Evolutionary conservation across 108 stramenopile species (phyloP).

Genomic region (Discostella stelligeroides): DNA sequence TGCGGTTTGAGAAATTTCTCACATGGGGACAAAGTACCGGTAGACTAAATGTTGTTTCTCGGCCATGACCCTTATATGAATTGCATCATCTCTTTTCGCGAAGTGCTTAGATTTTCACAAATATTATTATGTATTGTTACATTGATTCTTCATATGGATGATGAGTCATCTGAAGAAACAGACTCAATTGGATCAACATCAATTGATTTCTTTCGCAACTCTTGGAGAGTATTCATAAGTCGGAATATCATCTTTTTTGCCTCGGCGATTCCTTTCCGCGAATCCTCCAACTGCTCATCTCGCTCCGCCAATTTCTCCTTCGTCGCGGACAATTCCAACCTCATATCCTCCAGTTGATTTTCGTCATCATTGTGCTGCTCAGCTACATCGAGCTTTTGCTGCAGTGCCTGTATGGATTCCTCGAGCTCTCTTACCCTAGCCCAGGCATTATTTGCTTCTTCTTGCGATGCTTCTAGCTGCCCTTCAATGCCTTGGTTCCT

Average conservation of each 20-base stretch:
- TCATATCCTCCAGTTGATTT: conserved; percentile 1
- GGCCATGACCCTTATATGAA: neutral
- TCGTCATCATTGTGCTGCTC: conserved; percentile 1
- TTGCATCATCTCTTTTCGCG: too few species aligned
- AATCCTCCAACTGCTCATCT: conserved; percentile 36
- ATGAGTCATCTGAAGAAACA: too few species aligned
- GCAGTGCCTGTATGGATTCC: neutral
- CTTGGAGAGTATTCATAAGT: conserved; percentile 42
- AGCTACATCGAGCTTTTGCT: neutral
- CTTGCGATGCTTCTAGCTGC: conserved; percentile 13
- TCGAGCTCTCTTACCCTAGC: conserved; percentile 18
- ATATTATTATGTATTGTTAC: neutral
- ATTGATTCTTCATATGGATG: neutral
- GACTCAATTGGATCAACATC: neutral
- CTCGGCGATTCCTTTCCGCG: conserved; percentile 37
- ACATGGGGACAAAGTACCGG: conserved; percentile 11
- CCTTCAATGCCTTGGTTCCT: neutral
- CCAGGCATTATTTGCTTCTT: conserved; percentile 21
- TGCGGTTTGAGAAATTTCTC: conserved; percentile 7
- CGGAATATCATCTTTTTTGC: conserved; percentile 51
- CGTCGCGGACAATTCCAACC: conserved; percentile 11
- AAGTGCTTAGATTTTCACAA: too few species aligned
- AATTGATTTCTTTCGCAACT: conserved; percentile 19
- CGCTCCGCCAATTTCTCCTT: conserved; percentile 36
- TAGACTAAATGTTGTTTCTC: conserved; percentile 14